These are phyloP conservation scores for Talinum fruticosum DNA, from an alignment of 148 eudicot species.

Conservation along the genomic window DNA sequence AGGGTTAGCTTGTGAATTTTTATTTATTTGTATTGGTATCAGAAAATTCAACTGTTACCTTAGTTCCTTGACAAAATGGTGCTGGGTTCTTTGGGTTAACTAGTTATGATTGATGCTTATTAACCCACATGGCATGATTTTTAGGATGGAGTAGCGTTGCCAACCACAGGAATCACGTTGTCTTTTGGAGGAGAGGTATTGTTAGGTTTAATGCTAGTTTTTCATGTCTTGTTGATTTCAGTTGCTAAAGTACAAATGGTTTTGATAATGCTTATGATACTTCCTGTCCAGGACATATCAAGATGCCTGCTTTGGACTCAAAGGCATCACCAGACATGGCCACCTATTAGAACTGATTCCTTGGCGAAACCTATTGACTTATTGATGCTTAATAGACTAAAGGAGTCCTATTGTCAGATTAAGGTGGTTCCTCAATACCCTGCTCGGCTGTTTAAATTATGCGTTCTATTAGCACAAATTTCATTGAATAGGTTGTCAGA, in stretches of 20 bases:
- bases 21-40: background rate
- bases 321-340: conserved; percentile 99
- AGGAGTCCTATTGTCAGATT: conserved; percentile 81
- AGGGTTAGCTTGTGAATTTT: background rate
- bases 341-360: conserved; percentile 90
- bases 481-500: background rate
- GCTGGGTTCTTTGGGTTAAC: background rate
- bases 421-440: conserved; percentile 43
- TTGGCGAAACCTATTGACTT: conserved; percentile 79
- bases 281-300: conserved; percentile 72
- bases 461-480: background rate
- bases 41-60: no score
- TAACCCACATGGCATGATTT: conserved; percentile 16
- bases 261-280: conserved; percentile 1
- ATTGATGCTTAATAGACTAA: conserved; percentile 81
- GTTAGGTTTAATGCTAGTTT: background rate
- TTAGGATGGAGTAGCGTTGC: conserved; percentile 93
- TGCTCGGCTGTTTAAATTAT: background rate
- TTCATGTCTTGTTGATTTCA: conserved; percentile 13
- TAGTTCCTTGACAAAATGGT: background rate
- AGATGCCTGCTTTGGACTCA: conserved; percentile 98
- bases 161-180: conserved; percentile 71
- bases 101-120: background rate
- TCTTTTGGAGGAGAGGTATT: conserved; percentile 94
- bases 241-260: background rate